Evolutionary conservation across 768 basidiomycete species (phyloP).

Genomic region (Cystofilobasidium ferigula): DNA sequence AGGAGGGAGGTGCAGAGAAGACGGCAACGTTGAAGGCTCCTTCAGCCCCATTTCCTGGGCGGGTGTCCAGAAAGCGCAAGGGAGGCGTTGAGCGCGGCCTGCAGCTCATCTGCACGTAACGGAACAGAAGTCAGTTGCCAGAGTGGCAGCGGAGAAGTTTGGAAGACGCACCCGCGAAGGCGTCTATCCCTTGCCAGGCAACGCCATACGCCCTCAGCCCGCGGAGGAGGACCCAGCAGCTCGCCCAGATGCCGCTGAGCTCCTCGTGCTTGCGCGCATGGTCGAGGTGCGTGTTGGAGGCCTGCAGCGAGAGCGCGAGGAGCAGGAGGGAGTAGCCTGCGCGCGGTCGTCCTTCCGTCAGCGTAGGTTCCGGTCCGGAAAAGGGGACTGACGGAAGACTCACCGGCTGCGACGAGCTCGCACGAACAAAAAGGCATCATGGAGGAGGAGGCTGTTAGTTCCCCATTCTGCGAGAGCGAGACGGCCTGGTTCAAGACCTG

Average conservation of each 20-base stretch:
- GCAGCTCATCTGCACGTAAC: neutral
- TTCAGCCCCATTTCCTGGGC: neutral
- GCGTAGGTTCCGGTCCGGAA: too few species aligned
- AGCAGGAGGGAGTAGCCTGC: neutral
- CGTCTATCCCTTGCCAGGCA: neutral
- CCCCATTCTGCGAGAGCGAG: neutral
- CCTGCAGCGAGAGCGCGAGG: neutral
- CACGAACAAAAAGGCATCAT: neutral
- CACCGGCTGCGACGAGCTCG: neutral
- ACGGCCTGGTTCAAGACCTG: neutral
- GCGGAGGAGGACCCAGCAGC: neutral
- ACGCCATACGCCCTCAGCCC: neutral
- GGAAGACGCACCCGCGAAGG: neutral
- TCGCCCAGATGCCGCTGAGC: neutral
- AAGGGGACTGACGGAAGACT: too few species aligned
- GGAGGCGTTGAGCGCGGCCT: neutral
- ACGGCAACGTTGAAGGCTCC: too few species aligned
- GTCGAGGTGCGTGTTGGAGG: neutral
- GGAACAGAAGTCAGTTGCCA: neutral
- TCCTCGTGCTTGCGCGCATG: neutral
- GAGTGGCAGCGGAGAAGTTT: too few species aligned
- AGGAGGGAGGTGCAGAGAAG: too few species aligned
- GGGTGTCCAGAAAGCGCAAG: neutral
- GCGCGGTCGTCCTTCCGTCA: neutral
- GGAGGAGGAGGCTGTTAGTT: neutral